Conservation (phyloP, 306 rosid species). For the Dicorynia guianensis region DNA sequence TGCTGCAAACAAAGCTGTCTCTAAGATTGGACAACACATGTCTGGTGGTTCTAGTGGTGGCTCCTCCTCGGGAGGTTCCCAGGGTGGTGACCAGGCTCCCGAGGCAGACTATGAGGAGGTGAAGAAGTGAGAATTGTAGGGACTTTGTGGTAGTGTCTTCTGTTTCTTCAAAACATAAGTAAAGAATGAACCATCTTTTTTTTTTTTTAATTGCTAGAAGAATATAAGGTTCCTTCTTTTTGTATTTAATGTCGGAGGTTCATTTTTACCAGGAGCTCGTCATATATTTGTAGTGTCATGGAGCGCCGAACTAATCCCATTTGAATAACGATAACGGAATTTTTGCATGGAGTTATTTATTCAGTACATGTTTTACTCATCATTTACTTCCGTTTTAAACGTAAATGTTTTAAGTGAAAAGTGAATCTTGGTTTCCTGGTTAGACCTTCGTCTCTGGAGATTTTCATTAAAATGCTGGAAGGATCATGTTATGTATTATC, state of each 20-base stretch:
- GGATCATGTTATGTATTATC: too few species aligned
- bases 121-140: constrained; percentile 61
- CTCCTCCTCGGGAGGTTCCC: constrained; percentile 64
- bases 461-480: too few species aligned
- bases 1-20: constrained; percentile 78
- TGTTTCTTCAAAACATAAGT: neutral
- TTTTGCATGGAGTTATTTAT: constrained; percentile 15
- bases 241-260: constrained; percentile 47
- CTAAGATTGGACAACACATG: constrained; percentile 92
- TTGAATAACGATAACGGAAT: constrained; percentile 3
- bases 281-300: constrained; percentile 20
- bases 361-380: neutral
- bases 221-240: constrained; percentile 26
- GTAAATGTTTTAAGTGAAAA: neutral
- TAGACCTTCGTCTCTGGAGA: too few species aligned
- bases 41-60: constrained; percentile 67
- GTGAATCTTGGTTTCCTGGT: neutral
- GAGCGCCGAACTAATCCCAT: constrained; percentile 19
- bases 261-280: constrained; percentile 31
- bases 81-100: constrained; percentile 76
- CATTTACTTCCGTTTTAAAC: neutral
- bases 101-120: constrained; percentile 95
- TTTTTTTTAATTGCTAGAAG: constrained; percentile 6
- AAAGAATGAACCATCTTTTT: neutral
- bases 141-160: neutral